Evolutionary conservation across 78 protist species (phyloP), one percentile per base, ranked within the genome.

Genomic region (Speleostelium caveatum): DNA sequence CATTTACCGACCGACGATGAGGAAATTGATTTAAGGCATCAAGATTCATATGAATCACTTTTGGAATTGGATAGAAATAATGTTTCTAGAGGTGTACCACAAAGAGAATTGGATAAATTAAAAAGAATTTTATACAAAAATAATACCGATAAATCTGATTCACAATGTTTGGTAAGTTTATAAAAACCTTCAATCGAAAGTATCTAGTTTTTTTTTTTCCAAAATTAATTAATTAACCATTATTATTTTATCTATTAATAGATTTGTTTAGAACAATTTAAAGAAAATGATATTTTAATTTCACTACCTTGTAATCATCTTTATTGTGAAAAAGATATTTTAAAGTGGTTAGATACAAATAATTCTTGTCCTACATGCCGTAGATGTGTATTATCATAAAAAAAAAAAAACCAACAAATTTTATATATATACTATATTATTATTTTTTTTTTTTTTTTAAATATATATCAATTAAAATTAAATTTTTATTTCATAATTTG

Each of bases 321-420:
- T 45, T 83, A 69, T 41, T 69, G 79, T 26, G 80, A 67, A 33
- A 67, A 83, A 1, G 91, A 69, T 7, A 83, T 83, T 17, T 39
- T 30, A 7, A 71, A 59, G 42, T 83, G 91, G 91, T 59, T 83
- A 10, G 42, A 68, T n/a, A 32, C n/a, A 3, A 30, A 83, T 42
- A 83, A 83, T 69, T 69, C 91, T 1, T 83, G 91, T 71, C 91
- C 91, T 60, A 19, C 63, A 19, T 83, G 91, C 30, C 49, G 79
- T 35, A 42, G 77, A 49, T 17, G 21, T 22, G 4, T 30, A 17
- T 24, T 69, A 14, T 19, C 19, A n/a, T n/a, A n/a, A n/a, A n/a
- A n/a, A n/a, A n/a, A n/a, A n/a, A n/a, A n/a, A n/a, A n/a, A n/a
- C n/a, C n/a, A n/a, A n/a, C n/a, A n/a, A n/a, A n/a, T n/a, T n/a